These are phyloP conservation scores for Vaccinium macrocarpon DNA, from an alignment of 148 eudicot species.

Conservation along the genomic window DNA sequence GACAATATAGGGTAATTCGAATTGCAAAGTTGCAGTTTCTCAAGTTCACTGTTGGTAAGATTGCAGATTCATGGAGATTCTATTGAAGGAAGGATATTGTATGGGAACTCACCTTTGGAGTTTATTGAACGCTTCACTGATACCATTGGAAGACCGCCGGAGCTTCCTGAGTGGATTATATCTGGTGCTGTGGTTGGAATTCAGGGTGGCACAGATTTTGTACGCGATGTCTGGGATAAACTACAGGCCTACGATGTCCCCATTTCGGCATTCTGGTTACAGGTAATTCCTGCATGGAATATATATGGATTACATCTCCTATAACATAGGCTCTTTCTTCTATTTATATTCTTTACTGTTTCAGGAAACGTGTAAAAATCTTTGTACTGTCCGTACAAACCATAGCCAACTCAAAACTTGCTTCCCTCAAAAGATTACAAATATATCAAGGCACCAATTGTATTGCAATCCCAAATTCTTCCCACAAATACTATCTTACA, in stretches of 20 bases:
- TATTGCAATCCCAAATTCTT: background rate
- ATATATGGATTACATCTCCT: background rate
- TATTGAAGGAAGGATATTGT: slow-evolving; percentile 69
- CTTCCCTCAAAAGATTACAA: background rate
- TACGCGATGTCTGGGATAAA: slow-evolving; percentile 58
- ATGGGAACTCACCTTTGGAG: slow-evolving; percentile 82
- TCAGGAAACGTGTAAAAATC: background rate
- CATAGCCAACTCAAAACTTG: background rate
- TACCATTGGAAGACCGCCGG: slow-evolving; percentile 86
- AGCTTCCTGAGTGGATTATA: slow-evolving; percentile 91
- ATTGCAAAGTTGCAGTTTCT: background rate
- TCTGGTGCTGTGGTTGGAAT: slow-evolving; percentile 96
- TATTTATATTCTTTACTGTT: background rate
- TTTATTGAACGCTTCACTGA: slow-evolving; percentile 79
- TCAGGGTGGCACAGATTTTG: slow-evolving; percentile 92
- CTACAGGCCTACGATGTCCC: slow-evolving; percentile 65
- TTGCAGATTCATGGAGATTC: slow-evolving; percentile 67
- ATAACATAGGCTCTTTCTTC: background rate
- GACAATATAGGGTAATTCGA: background rate
- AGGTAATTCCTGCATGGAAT: slow-evolving; percentile 44
- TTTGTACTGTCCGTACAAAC: background rate
- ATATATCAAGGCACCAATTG: background rate
- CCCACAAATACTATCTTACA: background rate
- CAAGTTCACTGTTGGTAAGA: slow-evolving; percentile 11
- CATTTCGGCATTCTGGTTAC: slow-evolving; percentile 95